Evolutionary conservation across 75 land plant genomes (phyloP), one percentile per base, ranked within the genome.

Genomic region (Pseudotsuga menziesii): DNA sequence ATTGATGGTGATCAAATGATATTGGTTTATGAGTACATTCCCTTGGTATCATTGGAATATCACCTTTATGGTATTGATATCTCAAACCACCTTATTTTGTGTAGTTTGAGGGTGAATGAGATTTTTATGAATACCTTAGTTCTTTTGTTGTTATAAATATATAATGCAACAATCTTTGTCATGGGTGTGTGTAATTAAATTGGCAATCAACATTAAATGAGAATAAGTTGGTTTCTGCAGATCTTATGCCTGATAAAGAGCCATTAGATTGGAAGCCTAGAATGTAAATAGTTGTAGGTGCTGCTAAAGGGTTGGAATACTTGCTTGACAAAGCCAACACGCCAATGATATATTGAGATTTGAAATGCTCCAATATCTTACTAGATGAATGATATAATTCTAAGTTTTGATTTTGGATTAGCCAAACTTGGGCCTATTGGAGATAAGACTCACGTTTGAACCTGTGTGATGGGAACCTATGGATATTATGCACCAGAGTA

Each of bases 401-500:
- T 17, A 85, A 85, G 74, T 71, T 85, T 81, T 15, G 87, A 85
- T 59, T 85, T 85, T 75, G 87, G 87, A 29, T 80, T 85, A 35
- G 87, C 82, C 14, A 82, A 85, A 70, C 82, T 82, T 64, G 85
- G 87, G 20, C 85, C 85, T 13, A 85, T 85, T 5, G 87, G 87
- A 35, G 87, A 85, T 58, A 85, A 85, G 71, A 85, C 87, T 27
- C 87, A 85, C 71, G 87, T 85, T 52, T 85, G 85, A 2, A 85
- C 87, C 22, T 63, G 87, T 48, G 87, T 85, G 12, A 85, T 85
- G 87, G 87, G 87, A 22, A 85, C 87, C 16, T 85, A 85, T 60
- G 85, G 87, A 16, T 85, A 85, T 64, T 85, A 85, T 83, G 87
- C 87, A 35, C 85, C 82, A 20, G 85, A 82, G 77, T 85, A 85